These are phyloP conservation scores for Veloboletus limbatus DNA, from an alignment of 1,284 basidiomycete species.

Conservation along the genomic window DNA sequence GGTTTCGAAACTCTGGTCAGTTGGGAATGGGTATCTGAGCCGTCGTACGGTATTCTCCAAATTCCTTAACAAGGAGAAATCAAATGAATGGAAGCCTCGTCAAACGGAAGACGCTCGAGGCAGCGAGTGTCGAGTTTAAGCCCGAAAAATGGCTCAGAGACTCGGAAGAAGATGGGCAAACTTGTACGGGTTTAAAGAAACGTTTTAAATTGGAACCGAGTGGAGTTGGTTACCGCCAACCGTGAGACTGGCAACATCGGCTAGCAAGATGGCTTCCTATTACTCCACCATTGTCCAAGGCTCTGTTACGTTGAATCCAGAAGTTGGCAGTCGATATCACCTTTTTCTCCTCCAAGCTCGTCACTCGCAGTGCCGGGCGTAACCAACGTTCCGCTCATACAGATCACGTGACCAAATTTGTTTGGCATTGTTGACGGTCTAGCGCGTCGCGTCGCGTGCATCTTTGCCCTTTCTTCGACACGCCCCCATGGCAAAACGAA, in stretches of 20 bases:
- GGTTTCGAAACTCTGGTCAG: conserved; percentile 34
- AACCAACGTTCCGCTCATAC: too few species aligned
- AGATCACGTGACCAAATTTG: conserved; percentile 15
- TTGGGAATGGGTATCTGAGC: conserved; percentile 45
- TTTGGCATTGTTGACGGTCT: conserved; percentile 26
- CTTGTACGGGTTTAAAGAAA: neutral
- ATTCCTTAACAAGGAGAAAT: conserved; percentile 53
- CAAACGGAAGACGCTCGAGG: conserved; percentile 19
- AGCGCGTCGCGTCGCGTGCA: conserved; percentile 30
- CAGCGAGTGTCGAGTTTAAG: conserved; percentile 22
- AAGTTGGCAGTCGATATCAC: too few species aligned
- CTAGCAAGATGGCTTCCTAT: conserved; percentile 9
- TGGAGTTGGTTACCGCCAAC: conserved; percentile 20
- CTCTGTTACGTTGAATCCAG: neutral
- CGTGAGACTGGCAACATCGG: conserved; percentile 27
- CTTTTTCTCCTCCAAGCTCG: too few species aligned
- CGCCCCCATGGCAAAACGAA: conserved; percentile 32
- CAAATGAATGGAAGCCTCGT: conserved; percentile 35
- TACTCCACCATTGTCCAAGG: neutral
- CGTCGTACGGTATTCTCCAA: conserved; percentile 64
- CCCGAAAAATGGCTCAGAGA: conserved; percentile 12
- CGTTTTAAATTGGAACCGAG: neutral
- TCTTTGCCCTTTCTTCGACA: neutral
- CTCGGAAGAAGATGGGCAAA: conserved; percentile 8
- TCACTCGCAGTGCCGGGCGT: too few species aligned